Percentiles rank a stretch among this genome's conserved stretches.
Conservation (phyloP, 495 filamentous ascomycete genomes). For the Rhizodiscina lignyota region DNA sequence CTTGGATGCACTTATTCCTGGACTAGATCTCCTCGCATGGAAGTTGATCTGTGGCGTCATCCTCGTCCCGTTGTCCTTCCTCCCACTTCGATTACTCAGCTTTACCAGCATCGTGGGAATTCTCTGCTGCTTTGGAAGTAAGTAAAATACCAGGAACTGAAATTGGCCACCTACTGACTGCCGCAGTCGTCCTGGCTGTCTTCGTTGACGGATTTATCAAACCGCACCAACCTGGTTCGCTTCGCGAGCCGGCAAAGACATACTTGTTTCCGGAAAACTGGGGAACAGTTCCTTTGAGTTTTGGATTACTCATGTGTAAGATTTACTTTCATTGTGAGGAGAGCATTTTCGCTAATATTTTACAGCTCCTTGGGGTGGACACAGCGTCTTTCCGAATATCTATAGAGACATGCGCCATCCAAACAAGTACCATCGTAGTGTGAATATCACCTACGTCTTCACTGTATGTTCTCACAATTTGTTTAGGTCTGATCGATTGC, state of each 20-base stretch:
- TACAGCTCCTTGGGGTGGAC: conserved; percentile 78
- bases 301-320: conserved; percentile 83
- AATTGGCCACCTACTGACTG: too few species aligned
- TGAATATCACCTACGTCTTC: conserved; percentile 76
- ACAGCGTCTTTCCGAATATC: conserved; percentile 91
- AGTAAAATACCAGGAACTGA: conserved; percentile 25
- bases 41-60: conserved; percentile 74
- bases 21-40: conserved; percentile 55
- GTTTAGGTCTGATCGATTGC: conserved; percentile 3
- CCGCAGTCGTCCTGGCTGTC: conserved; percentile 58
- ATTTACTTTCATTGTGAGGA: neutral
- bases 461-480: conserved; percentile 40
- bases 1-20: conserved; percentile 61
- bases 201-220: conserved; percentile 79
- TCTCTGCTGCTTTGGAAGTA: conserved; percentile 69
- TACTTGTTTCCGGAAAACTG: conserved; percentile 71
- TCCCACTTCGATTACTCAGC: conserved; percentile 70
- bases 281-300: conserved; percentile 76
- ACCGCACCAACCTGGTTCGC: conserved; percentile 59
- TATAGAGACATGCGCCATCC: conserved; percentile 97
- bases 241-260: conserved; percentile 66
- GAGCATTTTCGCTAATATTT: neutral
- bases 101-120: conserved; percentile 87
- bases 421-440: conserved; percentile 58
- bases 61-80: conserved; percentile 68